These are phyloP conservation scores for Phytopythium chamaehyphon DNA, from an alignment of 352 stramenopile genomes.

Conservation along the genomic window DNA sequence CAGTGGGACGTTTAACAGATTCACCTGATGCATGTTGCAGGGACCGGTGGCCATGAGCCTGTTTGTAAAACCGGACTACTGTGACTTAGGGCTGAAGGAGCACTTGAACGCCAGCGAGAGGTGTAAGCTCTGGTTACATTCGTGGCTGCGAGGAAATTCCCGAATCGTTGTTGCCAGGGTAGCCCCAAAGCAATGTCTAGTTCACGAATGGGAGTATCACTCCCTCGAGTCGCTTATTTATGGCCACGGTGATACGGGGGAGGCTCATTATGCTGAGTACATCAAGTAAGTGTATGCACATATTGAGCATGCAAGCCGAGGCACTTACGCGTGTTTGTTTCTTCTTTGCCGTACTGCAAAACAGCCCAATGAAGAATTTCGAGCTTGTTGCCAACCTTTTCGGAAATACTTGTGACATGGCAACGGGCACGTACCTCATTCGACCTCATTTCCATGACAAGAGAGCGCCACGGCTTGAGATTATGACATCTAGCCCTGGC, in stretches of 20 bases:
- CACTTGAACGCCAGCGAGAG: slow-evolving; percentile 57
- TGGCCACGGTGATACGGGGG: slow-evolving; percentile 2
- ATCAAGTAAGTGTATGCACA: slow-evolving; percentile 47
- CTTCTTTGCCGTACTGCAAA: background rate
- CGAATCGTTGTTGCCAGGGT: slow-evolving; percentile 46
- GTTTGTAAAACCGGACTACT: slow-evolving; percentile 72
- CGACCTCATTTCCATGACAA: slow-evolving; percentile 6
- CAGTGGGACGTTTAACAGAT: too few species aligned
- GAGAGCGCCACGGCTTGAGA: slow-evolving; percentile 1
- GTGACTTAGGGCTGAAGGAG: slow-evolving; percentile 43
- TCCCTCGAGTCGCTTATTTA: slow-evolving; percentile 42
- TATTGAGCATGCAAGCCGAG: background rate
- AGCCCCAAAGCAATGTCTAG: slow-evolving; percentile 19
- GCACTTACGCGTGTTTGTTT: background rate
- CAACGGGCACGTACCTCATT: slow-evolving; percentile 35
- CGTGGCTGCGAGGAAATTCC: slow-evolving; percentile 69
- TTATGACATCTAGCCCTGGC: slow-evolving; percentile 4
- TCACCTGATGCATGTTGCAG: background rate
- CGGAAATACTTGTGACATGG: slow-evolving; percentile 19
- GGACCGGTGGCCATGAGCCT: slow-evolving; percentile 35
- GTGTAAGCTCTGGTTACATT: slow-evolving; percentile 67
- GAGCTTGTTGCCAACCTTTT: slow-evolving; percentile 28
- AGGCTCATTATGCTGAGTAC: slow-evolving; percentile 16
- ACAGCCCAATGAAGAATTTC: slow-evolving; percentile 35
- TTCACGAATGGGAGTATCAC: slow-evolving; percentile 46